Base-by-base conservation (phyloP, 345 rosid genomes). In the Arabidopsis arenosa region DNA sequence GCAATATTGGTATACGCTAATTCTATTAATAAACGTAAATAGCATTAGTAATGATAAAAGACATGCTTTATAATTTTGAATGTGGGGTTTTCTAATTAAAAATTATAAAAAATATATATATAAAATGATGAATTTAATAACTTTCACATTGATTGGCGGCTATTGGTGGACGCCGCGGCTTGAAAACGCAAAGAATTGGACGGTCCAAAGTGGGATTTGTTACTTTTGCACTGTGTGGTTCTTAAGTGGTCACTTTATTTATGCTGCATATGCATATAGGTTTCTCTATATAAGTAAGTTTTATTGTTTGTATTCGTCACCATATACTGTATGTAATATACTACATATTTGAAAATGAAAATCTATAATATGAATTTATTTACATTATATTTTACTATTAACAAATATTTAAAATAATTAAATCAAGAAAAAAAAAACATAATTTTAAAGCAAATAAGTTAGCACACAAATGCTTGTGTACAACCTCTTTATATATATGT, bases 161-260 rank as follows among this genome's bases (percentile, higher is more conserved):
- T 63, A 51, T 63, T 63, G 71, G 41, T 65, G 78, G 72, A 74
- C 78, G 78, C 72, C 64, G 78, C 78, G 78, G 66, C 72, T 12
- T 55, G 78, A 74, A 74, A 74, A 74, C 78, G 78, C 72, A 74
- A 54, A 26, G n/a, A 73, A 33, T 28, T 73, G 76, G 76, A 63
- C 76, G 54, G 76, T 73, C 76, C 54, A 73, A 62, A 73, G 63
- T 63, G 76, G 54, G 3, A 56, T 28, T 43, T 28, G 7, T 7
- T 52, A 53, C 76, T 63, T 73, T 73, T 51, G 21, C 48, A 63
- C 8, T 69, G 23, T 52, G 68, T 62, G 69, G 76, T 43, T 73
- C 32, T 73, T 5, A 40, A 62, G 49, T 60, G 75, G 44, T 12
- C 21, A 58, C 74, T 70, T 70, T 70, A 70, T 57, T 45, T 70